Conservation (phyloP, 768 basidiomycete genomes). For the Tylopilus sp. region DNA sequence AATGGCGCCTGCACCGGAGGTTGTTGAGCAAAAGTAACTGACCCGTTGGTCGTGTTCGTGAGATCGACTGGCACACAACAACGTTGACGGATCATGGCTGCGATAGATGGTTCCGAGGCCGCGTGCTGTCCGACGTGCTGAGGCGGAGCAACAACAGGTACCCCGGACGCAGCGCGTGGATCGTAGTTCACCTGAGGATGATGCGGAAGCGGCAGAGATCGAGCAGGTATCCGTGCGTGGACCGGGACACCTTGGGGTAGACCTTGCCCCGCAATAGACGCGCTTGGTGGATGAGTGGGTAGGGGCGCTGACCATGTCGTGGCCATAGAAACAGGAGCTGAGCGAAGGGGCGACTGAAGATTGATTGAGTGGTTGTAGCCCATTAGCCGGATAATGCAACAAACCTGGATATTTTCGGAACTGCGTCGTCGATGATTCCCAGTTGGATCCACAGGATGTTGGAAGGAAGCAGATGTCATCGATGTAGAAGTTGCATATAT, state of each 20-base stretch:
- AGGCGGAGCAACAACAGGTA: not conserved
- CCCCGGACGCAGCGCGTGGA: constrained; percentile 3
- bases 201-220: constrained; percentile 6
- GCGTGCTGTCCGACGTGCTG: constrained; percentile 1
- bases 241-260: constrained; percentile 10
- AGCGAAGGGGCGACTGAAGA: constrained; percentile 11
- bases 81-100: not conserved
- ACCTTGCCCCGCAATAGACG: constrained; percentile 6
- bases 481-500: constrained; percentile 7
- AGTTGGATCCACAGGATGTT: constrained; percentile 4
- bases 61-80: no score
- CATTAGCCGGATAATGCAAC: constrained; percentile 1
- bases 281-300: constrained; percentile 21
- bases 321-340: constrained; percentile 6
- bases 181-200: not conserved
- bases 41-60: not conserved
- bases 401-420: constrained; percentile 22
- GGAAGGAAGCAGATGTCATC: constrained; percentile 1
- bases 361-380: not conserved
- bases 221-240: constrained; percentile 7
- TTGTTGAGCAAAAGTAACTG: not conserved
- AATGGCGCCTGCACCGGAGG: not conserved
- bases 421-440: constrained; percentile 8
- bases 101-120: constrained; percentile 1
- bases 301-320: constrained; percentile 17